Percentiles rank a stretch among this genome's conserved stretches.
These are phyloP conservation scores for Medicago ruthenica DNA, from an alignment of 306 rosid species.

Conservation along the genomic window DNA sequence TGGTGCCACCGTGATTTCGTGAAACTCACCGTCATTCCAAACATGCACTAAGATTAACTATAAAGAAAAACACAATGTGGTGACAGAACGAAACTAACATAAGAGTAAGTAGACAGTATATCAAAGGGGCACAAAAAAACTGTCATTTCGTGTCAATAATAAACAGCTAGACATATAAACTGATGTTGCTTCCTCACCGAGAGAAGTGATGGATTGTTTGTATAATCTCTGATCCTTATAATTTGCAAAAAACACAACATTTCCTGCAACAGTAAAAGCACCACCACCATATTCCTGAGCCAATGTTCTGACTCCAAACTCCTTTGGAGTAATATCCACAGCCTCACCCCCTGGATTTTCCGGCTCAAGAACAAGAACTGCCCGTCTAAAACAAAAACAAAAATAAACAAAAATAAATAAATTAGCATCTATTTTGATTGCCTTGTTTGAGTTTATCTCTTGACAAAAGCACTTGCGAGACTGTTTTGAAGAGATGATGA, in stretches of 20 bases:
- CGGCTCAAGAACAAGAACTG: conserved; percentile 80
- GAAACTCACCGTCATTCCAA: background rate
- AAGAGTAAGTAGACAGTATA: conserved; percentile 9
- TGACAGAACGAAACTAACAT: conserved; percentile 10
- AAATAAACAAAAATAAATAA: background rate
- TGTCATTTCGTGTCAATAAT: conserved; percentile 20
- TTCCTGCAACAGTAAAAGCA: conserved; percentile 76
- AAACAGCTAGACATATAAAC: background rate
- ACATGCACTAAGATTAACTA: conserved; percentile 1
- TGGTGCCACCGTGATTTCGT: background rate
- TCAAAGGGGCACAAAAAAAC: background rate
- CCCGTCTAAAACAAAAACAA: conserved; percentile 61
- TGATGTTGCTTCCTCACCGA: conserved; percentile 46
- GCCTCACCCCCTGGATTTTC: conserved; percentile 63
- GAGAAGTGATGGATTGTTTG: conserved; percentile 65
- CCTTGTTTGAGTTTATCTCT: background rate
- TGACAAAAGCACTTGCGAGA: background rate
- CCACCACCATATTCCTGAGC: conserved; percentile 98
- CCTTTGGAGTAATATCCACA: conserved; percentile 84
- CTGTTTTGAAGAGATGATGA: background rate
- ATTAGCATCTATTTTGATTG: background rate
- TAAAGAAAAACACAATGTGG: background rate
- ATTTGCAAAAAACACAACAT: conserved; percentile 70
- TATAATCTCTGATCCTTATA: conserved; percentile 90
- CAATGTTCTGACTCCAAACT: conserved; percentile 80